These are phyloP conservation scores for Begonia loranthoides DNA, from an alignment of 306 rosid species.

Conservation along the genomic window DNA sequence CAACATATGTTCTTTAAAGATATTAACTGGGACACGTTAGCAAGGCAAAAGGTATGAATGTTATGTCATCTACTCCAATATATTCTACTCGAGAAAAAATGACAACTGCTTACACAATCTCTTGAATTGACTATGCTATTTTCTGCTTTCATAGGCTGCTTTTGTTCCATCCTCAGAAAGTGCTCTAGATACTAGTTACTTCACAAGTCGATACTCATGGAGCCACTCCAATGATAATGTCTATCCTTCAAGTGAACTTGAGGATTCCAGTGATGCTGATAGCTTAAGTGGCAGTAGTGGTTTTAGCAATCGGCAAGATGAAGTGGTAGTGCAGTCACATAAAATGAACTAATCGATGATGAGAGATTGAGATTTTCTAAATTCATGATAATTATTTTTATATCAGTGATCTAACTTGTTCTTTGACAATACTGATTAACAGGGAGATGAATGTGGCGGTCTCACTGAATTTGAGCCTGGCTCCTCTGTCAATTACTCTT, in stretches of 20 bases:
- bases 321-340: slow-evolving; percentile 55
- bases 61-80: no score
- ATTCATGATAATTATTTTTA: neutral
- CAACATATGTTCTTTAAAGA: slow-evolving; percentile 88
- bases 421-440: slow-evolving; percentile 18
- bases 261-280: slow-evolving; percentile 85
- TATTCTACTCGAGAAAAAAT: no score
- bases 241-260: slow-evolving; percentile 60
- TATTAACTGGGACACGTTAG: slow-evolving; percentile 97
- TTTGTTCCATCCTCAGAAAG: slow-evolving; percentile 96
- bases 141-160: slow-evolving; percentile 66
- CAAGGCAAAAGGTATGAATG: slow-evolving; percentile 76
- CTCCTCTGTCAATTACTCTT: slow-evolving; percentile 74
- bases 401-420: slow-evolving; percentile 18
- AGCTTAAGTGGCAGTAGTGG: slow-evolving; percentile 93
- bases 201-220: slow-evolving; percentile 90
- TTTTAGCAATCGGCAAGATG: slow-evolving; percentile 83
- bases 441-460: slow-evolving; percentile 91
- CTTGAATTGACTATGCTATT: slow-evolving; percentile 2
- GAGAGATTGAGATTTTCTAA: neutral
- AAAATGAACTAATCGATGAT: neutral
- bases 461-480: slow-evolving; percentile 86
- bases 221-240: slow-evolving; percentile 50
- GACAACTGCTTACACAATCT: no score
- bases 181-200: slow-evolving; percentile 91